Conservation (phyloP, 306 rosid species). For the Cicer arietinum region DNA sequence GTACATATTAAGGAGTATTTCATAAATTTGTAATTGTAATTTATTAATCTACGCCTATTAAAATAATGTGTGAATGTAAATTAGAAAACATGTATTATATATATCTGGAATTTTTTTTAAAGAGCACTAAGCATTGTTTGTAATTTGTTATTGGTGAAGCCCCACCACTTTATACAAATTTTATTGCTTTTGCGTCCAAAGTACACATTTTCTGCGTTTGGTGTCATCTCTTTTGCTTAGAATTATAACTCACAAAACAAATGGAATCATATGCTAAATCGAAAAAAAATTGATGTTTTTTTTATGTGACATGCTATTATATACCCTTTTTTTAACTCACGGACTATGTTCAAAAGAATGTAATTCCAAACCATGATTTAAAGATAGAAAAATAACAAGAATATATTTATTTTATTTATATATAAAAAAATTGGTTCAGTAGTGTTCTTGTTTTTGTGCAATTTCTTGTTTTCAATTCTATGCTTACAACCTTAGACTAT, state of each 20-base stretch:
- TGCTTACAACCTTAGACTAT: neutral
- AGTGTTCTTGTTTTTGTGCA: neutral
- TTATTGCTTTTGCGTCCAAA: conserved; percentile 34
- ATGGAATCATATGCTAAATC: conserved; percentile 54
- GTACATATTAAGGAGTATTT: no score
- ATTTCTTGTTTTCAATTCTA: conserved; percentile 22
- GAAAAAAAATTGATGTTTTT: conserved; percentile 31
- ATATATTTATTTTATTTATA: neutral
- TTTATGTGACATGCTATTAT: conserved; percentile 37
- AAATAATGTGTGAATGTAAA: no score
- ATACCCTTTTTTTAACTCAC: conserved; percentile 43
- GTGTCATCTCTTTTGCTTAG: conserved; percentile 4
- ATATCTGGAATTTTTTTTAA: conserved; percentile 34
- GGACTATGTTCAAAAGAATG: conserved; percentile 54
- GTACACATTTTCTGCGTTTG: conserved; percentile 32
- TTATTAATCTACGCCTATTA: no score
- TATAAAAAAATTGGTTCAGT: neutral
- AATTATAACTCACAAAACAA: conserved; percentile 38
- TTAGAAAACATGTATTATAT: neutral
- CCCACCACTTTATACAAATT: conserved; percentile 35
- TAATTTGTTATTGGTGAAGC: conserved; percentile 25
- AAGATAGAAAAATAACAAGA: conserved; percentile 31
- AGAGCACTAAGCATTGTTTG: conserved; percentile 46
- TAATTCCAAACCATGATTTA: conserved; percentile 43
- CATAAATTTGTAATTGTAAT: no score